phyloP scores from a whole-genome alignment of 23 red algal genomes.

The Porphyridium purpureum region DNA sequence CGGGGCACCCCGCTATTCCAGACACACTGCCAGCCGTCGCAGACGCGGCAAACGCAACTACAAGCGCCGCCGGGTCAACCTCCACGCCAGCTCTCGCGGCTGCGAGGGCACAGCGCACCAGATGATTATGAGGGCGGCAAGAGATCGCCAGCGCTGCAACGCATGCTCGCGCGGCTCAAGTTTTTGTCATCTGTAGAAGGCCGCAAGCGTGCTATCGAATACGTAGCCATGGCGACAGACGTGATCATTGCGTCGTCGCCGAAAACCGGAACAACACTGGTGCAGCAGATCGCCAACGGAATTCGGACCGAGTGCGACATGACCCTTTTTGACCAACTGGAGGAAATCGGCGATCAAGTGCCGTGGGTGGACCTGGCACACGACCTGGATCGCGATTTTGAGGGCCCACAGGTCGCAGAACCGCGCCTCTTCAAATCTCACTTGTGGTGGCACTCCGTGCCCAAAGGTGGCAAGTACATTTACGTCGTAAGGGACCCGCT shows the following conservation, averaged over 20 bases:
- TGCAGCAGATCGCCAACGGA: not conserved
- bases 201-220: too few species aligned
- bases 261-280: not conserved
- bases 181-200: too few species aligned
- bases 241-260: not conserved
- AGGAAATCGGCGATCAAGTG: not conserved
- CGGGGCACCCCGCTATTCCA: too few species aligned
- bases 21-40: too few species aligned
- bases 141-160: too few species aligned
- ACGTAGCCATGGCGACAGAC: too few species aligned
- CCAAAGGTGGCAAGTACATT: not conserved
- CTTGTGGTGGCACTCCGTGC: not conserved
- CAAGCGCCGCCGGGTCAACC: too few species aligned
- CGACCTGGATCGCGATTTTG: not conserved
- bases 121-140: too few species aligned
- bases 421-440: slow-evolving; percentile 2
- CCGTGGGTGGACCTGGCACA: not conserved
- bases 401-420: not conserved
- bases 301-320: not conserved
- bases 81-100: too few species aligned
- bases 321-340: not conserved
- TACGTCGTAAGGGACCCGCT: not conserved
- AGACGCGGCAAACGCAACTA: too few species aligned
- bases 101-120: too few species aligned
- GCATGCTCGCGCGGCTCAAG: too few species aligned